Percentiles rank a stretch among this genome's conserved stretches.
phyloP scores from a whole-genome alignment of 106 monocot species.

The Dendrobium huoshanense region DNA sequence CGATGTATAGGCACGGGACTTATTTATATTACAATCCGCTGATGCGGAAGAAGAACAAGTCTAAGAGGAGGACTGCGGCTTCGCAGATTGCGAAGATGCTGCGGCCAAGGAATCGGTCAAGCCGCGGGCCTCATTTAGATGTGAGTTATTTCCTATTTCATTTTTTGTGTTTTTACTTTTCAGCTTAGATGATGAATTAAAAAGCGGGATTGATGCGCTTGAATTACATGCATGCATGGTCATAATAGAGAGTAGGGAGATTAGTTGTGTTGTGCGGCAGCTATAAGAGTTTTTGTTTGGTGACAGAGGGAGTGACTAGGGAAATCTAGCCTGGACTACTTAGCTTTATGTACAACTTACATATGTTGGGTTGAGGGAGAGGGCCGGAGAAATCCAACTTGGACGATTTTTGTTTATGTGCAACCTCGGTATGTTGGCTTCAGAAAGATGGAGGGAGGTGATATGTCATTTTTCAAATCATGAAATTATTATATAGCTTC shows the following conservation, averaged over 20 bases:
- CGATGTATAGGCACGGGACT: slow-evolving; percentile 28
- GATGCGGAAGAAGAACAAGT: slow-evolving; percentile 67
- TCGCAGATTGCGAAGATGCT: slow-evolving; percentile 81
- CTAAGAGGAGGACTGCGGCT: slow-evolving; percentile 68
- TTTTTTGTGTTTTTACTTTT: not conserved
- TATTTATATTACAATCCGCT: slow-evolving; percentile 55
- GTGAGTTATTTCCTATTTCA: slow-evolving; percentile 31
- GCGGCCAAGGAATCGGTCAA: slow-evolving; percentile 43
- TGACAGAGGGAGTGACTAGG: no score
- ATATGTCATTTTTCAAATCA: no score
- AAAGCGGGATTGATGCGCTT: not conserved
- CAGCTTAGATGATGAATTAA: not conserved
- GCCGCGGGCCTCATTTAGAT: slow-evolving; percentile 35
- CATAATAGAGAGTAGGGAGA: not conserved
- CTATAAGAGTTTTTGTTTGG: no score
- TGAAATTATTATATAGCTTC: no score
- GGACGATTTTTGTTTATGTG: no score
- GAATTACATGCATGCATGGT: not conserved
- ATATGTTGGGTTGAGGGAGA: no score
- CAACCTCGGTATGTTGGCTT: no score
- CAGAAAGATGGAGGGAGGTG: no score
- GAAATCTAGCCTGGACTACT: no score
- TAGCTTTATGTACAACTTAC: no score
- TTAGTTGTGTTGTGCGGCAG: no score
- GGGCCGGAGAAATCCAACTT: no score